Base-by-base conservation (phyloP, 441 rosid genomes). In the Eruca vesicaria region DNA sequence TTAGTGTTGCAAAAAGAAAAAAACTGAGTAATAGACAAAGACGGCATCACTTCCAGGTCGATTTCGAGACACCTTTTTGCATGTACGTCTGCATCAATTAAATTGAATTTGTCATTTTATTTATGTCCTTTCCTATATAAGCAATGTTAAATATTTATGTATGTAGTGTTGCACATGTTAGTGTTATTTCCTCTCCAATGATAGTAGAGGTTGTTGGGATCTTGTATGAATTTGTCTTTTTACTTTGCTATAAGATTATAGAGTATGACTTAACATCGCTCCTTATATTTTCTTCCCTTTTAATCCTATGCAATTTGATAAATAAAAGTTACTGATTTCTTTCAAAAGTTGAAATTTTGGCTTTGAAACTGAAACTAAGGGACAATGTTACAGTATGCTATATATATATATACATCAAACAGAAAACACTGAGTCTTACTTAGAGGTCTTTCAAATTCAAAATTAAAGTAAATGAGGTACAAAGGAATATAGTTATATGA, bases 1-100 rank as follows among this genome's bases (percentile, higher is more conserved):
- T 61, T 28, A 52, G 57, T 68, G 52, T 75, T 70, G 19, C 19
- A n/a, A 68, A 18, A 55, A 11, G 7, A 66, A 14, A 50, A 38
- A 56, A 48, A 4, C 9, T 9, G n/a, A 70, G 71, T 43, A 66
- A 45, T 50, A 57, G 80, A 71, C 80, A 77, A 77, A 77, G 41
- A 10, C 59, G 56, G 36, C 68, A 45, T 65, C 61, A 56, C 71
- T 57, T 70, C 75, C 56, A 70, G 61, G 61, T 76, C 80, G 62
- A 76, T 76, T 70, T 70, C 55, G 26, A 65, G 71, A 61, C 68
- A 77, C 76, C 68, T 71, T 77, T 71, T 48, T 76, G 72, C 62
- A 77, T 71, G 64, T 65, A 65, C 19, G 76, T 71, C 67, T 64
- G 68, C 48, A 33, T 59, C 72, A 12, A 18, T 43, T 69, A 52